Conservation (phyloP, 768 basidiomycete genomes). For the Kwoniella sp. region DNA sequence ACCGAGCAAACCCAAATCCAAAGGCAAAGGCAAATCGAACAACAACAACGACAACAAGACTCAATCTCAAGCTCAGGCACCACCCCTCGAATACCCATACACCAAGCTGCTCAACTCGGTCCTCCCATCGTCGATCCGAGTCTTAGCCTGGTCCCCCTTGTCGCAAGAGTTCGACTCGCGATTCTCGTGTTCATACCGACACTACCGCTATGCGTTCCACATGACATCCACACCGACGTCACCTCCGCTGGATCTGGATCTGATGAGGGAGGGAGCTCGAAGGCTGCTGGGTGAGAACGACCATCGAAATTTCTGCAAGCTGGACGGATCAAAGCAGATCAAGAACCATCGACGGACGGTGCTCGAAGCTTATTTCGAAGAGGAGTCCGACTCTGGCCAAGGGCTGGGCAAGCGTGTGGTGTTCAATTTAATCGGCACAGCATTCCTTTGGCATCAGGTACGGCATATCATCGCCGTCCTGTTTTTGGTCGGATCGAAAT, state of each 20-base stretch:
- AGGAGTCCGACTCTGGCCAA: constrained; percentile 6
- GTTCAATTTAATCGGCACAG: constrained; percentile 80
- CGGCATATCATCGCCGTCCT: constrained; percentile 90
- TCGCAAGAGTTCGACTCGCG: constrained; percentile 77
- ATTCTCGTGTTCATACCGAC: constrained; percentile 79
- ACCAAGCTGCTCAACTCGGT: constrained; percentile 78
- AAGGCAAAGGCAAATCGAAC: background rate
- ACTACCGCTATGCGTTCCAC: constrained; percentile 98
- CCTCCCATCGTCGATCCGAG: constrained; percentile 83
- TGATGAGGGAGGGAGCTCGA: constrained; percentile 74
- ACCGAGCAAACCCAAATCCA: background rate
- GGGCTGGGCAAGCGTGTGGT: constrained; percentile 63
- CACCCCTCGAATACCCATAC: constrained; percentile 69
- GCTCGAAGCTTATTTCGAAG: constrained; percentile 61
- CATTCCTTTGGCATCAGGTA: constrained; percentile 94
- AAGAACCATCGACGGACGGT: constrained; percentile 74
- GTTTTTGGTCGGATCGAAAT: constrained; percentile 79
- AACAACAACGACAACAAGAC: background rate
- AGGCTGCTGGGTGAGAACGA: constrained; percentile 85
- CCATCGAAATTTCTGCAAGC: constrained; percentile 91
- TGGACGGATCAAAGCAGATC: constrained; percentile 90
- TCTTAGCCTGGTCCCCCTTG: constrained; percentile 93
- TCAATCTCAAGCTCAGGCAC: background rate
- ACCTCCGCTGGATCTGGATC: constrained; percentile 65
- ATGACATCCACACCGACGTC: constrained; percentile 53